These are phyloP conservation scores for Salvia hispanica DNA, from an alignment of 257 asterid genomes.

Conservation along the genomic window DNA sequence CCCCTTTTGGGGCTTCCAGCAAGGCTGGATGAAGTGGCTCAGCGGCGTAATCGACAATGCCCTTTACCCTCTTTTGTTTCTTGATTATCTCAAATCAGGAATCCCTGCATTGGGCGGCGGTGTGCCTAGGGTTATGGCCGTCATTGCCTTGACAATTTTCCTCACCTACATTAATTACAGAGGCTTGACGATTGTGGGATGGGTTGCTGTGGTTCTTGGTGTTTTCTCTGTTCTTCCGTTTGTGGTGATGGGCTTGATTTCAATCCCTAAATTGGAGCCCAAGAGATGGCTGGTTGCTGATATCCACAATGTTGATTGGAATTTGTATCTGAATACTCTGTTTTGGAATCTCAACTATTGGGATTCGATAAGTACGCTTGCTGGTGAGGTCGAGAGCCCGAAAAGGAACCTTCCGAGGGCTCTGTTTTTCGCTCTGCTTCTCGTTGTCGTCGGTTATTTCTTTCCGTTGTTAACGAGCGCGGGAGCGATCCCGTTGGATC, in stretches of 20 bases:
- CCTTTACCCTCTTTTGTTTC: slow-evolving; percentile 62
- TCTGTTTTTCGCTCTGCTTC: slow-evolving; percentile 56
- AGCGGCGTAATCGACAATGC: slow-evolving; percentile 76
- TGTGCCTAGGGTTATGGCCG: slow-evolving; percentile 50
- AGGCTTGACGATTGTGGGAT: slow-evolving; percentile 69
- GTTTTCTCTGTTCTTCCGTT: slow-evolving; percentile 65
- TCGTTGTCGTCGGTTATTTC: slow-evolving; percentile 59
- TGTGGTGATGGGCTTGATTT: slow-evolving; percentile 63
- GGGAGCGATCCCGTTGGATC: slow-evolving; percentile 58
- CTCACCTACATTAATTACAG: slow-evolving; percentile 63
- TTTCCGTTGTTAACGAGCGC: slow-evolving; percentile 60
- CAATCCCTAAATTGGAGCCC: slow-evolving; percentile 57
- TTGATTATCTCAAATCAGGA: slow-evolving; percentile 66
- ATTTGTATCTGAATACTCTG: slow-evolving; percentile 59
- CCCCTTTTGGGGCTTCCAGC: slow-evolving; percentile 76
- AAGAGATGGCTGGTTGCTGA: slow-evolving; percentile 61
- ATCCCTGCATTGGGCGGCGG: slow-evolving; percentile 67
- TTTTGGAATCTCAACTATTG: slow-evolving; percentile 81
- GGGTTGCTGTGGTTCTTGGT: slow-evolving; percentile 64
- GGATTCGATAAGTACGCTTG: slow-evolving; percentile 67
- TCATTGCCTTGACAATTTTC: slow-evolving; percentile 46
- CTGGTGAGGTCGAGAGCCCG: slow-evolving; percentile 69
- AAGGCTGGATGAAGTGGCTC: slow-evolving; percentile 77
- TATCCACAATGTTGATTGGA: slow-evolving; percentile 57
- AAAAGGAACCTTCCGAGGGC: slow-evolving; percentile 60